Base-by-base conservation (phyloP, 139 green algal species). In the Trebouxia sp. region DNA sequence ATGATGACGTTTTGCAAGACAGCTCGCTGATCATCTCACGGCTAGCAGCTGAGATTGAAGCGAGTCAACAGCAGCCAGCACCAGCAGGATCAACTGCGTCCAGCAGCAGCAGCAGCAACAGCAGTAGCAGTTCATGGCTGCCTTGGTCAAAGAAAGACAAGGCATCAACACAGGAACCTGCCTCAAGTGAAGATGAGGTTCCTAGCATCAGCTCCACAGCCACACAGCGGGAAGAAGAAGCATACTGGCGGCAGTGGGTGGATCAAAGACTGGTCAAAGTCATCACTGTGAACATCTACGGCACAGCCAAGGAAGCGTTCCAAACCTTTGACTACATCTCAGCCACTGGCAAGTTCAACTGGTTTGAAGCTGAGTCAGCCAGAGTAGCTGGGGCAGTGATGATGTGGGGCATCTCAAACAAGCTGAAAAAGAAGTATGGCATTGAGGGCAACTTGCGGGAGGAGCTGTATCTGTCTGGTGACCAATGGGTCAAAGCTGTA, bases 251-350 rank as follows among this genome's bases (percentile, higher is more conserved):
- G 24, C 41, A 77, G 12, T 77, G 69, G 69, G 69, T 77, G 41
- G 69, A 77, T 10, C 37, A n/a, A 1, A 48, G 91, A 65, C 87
- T 99, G 50, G 96, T 99, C 38, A 82, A 82, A 22, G 79, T 91
- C 43, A 85, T 99, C 32, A 99, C 97, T 22, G 91, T 95, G 55
- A 99, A 99, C 90, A 98, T 99, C 82, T 99, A 99, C 89, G 90
- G 95, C 83, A 97, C 86, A 58, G 67, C 65, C 76, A 89, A 84
- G 26, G 94, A 98, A 83, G 87, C 91, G 0, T 93, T 86, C 81
- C 81, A 94, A 56, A 96, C 93, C 6, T 97, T 97, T 87, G 87
- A 92, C 55, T 98, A 98, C 92, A 95, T 98, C 85, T 89, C 91
- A 1, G 75, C 92, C 75, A 84, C 92, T 75, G 94, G 92, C 24